A percentile compares a stretch with the other conserved stretches of the same genome.
phyloP scores from a whole-genome alignment of 768 basidiomycete species.

The Amanita rimosa region DNA sequence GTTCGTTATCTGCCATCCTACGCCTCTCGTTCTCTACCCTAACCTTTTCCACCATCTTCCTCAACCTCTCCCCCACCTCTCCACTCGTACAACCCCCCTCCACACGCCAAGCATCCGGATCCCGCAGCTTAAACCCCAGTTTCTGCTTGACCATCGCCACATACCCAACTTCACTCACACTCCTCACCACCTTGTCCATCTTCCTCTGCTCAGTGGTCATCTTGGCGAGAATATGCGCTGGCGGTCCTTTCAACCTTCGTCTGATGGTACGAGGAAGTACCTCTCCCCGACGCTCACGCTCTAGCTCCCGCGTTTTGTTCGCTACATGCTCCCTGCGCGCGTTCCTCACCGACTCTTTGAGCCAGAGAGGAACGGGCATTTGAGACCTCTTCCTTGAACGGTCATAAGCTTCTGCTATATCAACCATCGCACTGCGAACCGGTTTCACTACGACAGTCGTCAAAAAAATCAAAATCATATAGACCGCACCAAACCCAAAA shows the following conservation, averaged over 20 bases:
- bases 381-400: conserved; percentile 31
- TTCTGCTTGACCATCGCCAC: conserved; percentile 50
- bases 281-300: conserved; percentile 56
- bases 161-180: conserved; percentile 59
- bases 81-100: conserved; percentile 14
- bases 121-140: conserved; percentile 38
- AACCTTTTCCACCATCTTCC: conserved; percentile 12
- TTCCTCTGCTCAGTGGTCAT: conserved; percentile 38
- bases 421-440: conserved; percentile 17
- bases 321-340: conserved; percentile 50
- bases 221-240: conserved; percentile 42
- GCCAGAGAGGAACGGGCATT: conserved; percentile 32
- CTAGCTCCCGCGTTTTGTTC: conserved; percentile 54
- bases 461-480: too few species aligned
- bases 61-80: not conserved
- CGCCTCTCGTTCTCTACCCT: conserved; percentile 19
- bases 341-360: conserved; percentile 36
- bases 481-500: too few species aligned
- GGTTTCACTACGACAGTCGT: conserved; percentile 16
- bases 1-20: not conserved
- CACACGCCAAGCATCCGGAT: conserved; percentile 24
- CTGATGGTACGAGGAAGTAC: conserved; percentile 33
- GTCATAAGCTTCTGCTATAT: conserved; percentile 21
- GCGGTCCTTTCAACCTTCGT: conserved; percentile 45
- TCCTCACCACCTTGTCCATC: conserved; percentile 39